These are phyloP conservation scores for Cladosporium phlei DNA, from an alignment of 2,329 filamentous ascomycete species.

Conservation along the genomic window DNA sequence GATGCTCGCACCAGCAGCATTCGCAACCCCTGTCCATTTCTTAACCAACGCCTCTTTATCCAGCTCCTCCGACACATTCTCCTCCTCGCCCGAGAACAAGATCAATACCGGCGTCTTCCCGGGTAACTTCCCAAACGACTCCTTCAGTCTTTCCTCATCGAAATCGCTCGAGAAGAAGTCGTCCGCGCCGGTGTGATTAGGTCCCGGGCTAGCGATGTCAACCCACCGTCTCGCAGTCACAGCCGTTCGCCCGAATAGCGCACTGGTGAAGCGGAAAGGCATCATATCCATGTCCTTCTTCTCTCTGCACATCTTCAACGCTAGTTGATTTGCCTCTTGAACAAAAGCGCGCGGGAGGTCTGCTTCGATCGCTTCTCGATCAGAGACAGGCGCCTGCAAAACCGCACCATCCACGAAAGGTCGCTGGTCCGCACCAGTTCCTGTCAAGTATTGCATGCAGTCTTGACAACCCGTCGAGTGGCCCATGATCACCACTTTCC, in stretches of 20 bases:
- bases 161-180: conserved; percentile 85
- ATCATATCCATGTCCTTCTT: conserved; percentile 55
- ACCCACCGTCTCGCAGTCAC: conserved; percentile 56
- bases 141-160: conserved; percentile 50
- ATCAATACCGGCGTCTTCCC: conserved; percentile 53
- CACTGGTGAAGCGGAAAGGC: conserved; percentile 33
- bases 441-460: conserved; percentile 57
- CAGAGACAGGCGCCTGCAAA: conserved; percentile 73
- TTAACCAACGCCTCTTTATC: conserved; percentile 55
- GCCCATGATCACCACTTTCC: conserved; percentile 63
- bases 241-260: conserved; percentile 34
- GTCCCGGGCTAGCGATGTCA: conserved; percentile 53
- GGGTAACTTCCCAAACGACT: conserved; percentile 63
- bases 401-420: conserved; percentile 67
- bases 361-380: conserved; percentile 60
- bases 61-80: conserved; percentile 56
- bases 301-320: conserved; percentile 51
- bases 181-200: conserved; percentile 62
- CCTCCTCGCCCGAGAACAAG: conserved; percentile 61
- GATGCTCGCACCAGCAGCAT: conserved; percentile 41
- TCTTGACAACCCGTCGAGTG: conserved; percentile 68
- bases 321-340: conserved; percentile 38
- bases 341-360: conserved; percentile 43
- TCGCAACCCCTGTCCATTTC: conserved; percentile 50
- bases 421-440: conserved; percentile 32